These are phyloP conservation scores for Talaromyces piceae DNA, from an alignment of 2,329 filamentous ascomycete species.

Conservation along the genomic window DNA sequence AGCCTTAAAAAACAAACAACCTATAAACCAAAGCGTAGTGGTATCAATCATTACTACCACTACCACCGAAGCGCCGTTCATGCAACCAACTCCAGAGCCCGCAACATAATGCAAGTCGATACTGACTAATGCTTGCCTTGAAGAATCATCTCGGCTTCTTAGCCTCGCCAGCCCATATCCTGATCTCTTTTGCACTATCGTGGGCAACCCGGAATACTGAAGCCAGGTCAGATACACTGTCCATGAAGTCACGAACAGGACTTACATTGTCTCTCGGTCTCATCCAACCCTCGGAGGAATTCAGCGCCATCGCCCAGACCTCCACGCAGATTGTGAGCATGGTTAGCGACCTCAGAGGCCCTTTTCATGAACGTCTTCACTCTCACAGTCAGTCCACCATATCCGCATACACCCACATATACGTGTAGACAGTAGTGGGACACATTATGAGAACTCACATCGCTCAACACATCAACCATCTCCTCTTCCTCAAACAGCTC, in stretches of 20 bases:
- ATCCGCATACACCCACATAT: not conserved
- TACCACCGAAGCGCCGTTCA: not conserved
- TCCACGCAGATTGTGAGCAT: conserved; percentile 76
- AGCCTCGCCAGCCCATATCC: conserved; percentile 61
- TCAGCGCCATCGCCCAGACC: conserved; percentile 62
- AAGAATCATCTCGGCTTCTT: conserved; percentile 36
- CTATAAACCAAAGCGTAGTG: not conserved
- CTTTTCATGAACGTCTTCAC: conserved; percentile 67
- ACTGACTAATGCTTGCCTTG: not conserved
- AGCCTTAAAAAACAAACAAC: too few species aligned
- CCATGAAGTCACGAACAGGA: conserved; percentile 13
- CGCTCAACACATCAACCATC: conserved; percentile 61
- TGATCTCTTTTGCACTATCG: conserved; percentile 62
- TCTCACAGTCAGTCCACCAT: not conserved
- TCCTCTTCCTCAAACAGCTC: conserved; percentile 90
- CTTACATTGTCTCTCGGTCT: conserved; percentile 68
- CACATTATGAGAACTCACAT: conserved; percentile 32
- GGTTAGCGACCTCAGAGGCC: conserved; percentile 75
- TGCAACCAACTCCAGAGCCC: not conserved
- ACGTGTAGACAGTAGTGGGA: too few species aligned
- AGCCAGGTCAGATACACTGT: not conserved
- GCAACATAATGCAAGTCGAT: not conserved
- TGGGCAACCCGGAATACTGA: conserved; percentile 65
- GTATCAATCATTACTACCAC: not conserved
- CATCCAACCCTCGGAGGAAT: conserved; percentile 80